Evolutionary conservation across 352 stramenopile species (phyloP).

Genomic region (Phytophthora citricola): DNA sequence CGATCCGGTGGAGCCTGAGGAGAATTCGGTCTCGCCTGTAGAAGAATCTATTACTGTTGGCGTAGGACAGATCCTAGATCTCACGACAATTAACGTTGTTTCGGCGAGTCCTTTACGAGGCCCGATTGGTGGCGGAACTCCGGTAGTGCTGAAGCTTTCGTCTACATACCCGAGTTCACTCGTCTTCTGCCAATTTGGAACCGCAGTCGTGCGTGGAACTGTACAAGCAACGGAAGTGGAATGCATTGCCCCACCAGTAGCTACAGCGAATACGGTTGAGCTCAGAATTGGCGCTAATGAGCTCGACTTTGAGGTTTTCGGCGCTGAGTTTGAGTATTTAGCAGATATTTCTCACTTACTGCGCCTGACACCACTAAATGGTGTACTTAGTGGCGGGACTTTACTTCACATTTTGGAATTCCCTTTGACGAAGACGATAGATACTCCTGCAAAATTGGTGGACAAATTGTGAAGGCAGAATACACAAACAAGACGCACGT

Average conservation of each 20-base stretch:
- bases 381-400: conserved; percentile 58
- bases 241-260: conserved; percentile 33
- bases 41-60: no score
- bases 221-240: conserved; percentile 26
- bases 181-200: conserved; percentile 71
- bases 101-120: conserved; percentile 51
- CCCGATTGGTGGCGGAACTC: conserved; percentile 60
- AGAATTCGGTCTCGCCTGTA: no score
- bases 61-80: not conserved
- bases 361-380: conserved; percentile 47
- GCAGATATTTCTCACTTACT: conserved; percentile 33
- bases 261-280: conserved; percentile 15
- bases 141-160: conserved; percentile 46
- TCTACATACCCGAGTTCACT: conserved; percentile 23
- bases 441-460: conserved; percentile 68
- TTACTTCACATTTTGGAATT: conserved; percentile 50
- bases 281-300: conserved; percentile 57
- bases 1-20: not conserved
- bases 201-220: conserved; percentile 36
- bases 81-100: conserved; percentile 43
- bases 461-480: conserved; percentile 47
- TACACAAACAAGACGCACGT: conserved; percentile 64
- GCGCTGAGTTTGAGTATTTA: conserved; percentile 53
- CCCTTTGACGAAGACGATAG: conserved; percentile 31
- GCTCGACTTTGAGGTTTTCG: conserved; percentile 60